These are phyloP conservation scores for Solanum boliviense DNA, from an alignment of 257 asterid genomes.

Conservation along the genomic window DNA sequence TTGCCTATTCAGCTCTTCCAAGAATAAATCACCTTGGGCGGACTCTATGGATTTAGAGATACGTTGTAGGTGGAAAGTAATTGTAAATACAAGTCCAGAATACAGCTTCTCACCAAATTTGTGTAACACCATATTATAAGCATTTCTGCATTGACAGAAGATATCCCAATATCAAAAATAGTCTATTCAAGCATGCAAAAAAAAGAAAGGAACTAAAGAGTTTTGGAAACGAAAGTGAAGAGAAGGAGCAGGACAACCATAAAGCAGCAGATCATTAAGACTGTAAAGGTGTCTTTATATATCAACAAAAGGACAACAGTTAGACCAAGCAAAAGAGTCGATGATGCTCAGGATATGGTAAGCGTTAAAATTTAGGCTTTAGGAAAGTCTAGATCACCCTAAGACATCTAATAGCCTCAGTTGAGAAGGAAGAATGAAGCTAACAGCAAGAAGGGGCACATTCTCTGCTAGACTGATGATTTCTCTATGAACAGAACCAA, in stretches of 20 bases:
- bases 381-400: background rate
- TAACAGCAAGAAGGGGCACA: background rate
- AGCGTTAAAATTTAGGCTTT: background rate
- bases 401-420: background rate
- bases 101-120: constrained; percentile 83
- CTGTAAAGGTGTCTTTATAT: background rate
- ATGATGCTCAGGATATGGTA: background rate
- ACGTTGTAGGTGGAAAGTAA: constrained; percentile 70
- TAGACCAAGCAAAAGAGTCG: background rate
- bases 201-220: background rate
- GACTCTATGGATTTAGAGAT: constrained; percentile 60
- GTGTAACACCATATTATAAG: constrained; percentile 80
- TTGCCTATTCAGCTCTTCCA: constrained; percentile 72
- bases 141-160: constrained; percentile 45
- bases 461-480: background rate
- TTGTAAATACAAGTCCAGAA: constrained; percentile 66
- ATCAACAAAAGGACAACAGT: background rate
- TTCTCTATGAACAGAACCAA: background rate
- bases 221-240: background rate
- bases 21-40: constrained; percentile 65
- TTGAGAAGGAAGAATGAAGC: background rate
- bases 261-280: background rate
- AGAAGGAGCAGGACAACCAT: background rate
- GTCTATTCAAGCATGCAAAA: background rate
- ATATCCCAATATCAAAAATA: constrained; percentile 12